Conservation (phyloP, 306 rosid genomes). For the Quercus engelmannii region DNA sequence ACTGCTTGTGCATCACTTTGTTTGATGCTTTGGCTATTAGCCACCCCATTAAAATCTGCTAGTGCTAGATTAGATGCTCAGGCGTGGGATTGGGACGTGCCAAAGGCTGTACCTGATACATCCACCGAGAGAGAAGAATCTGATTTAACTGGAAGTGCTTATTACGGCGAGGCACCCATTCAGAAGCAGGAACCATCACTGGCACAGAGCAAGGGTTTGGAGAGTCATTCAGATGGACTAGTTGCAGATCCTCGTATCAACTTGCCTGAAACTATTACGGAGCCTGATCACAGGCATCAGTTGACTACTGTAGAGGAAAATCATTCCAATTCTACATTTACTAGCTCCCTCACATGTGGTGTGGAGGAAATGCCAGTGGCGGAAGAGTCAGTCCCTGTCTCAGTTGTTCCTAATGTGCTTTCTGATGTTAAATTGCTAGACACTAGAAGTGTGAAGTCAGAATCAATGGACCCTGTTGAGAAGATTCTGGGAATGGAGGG, state of each 20-base stretch:
- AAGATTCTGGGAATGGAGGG: slow-evolving; percentile 55
- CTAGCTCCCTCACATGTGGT: slow-evolving; percentile 26
- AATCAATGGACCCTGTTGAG: slow-evolving; percentile 39
- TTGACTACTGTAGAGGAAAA: slow-evolving; percentile 39
- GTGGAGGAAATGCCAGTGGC: slow-evolving; percentile 36
- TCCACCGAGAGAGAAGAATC: slow-evolving; percentile 24
- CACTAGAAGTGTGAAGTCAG: slow-evolving; percentile 23
- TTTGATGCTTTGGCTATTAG: slow-evolving; percentile 80
- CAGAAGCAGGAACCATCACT: slow-evolving; percentile 35
- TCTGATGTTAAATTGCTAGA: slow-evolving; percentile 38
- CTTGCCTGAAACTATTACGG: slow-evolving; percentile 53
- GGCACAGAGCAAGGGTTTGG: slow-evolving; percentile 28
- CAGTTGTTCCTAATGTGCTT: slow-evolving; percentile 39
- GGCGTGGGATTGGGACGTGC: slow-evolving; percentile 49
- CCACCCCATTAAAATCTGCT: slow-evolving; percentile 84
- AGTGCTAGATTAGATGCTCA: slow-evolving; percentile 46
- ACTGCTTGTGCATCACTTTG: slow-evolving; percentile 56
- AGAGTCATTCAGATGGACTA: slow-evolving; percentile 40
- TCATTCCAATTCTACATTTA: slow-evolving; percentile 30
- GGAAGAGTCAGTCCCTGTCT: slow-evolving; percentile 36
- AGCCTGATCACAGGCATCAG: slow-evolving; percentile 45
- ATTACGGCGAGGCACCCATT: slow-evolving; percentile 39
- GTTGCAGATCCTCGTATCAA: slow-evolving; percentile 31
- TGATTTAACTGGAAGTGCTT: slow-evolving; percentile 35
- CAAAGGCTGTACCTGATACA: slow-evolving; percentile 29